phyloP scores from a whole-genome alignment of 345 rosid genomes.

The Syzygium aqueum region DNA sequence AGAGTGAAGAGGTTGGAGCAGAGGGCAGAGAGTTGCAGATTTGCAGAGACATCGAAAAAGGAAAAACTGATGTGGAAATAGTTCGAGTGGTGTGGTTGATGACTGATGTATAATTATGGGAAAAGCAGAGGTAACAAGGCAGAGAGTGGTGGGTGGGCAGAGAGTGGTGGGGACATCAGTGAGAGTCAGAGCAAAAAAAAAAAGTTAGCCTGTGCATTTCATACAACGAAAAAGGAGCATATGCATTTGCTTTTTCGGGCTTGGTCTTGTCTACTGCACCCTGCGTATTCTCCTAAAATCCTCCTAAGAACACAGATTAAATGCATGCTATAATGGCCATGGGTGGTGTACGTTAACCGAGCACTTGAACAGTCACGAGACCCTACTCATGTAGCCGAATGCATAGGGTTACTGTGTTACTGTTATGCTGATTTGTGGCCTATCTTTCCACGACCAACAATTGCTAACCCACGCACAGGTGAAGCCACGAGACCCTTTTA shows the following conservation, averaged over 20 bases:
- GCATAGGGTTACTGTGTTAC: neutral
- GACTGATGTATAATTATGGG: conserved; percentile 40
- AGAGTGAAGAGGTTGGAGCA: neutral
- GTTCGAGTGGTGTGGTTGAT: conserved; percentile 3
- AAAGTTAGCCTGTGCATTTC: conserved; percentile 7
- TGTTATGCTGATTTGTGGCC: neutral
- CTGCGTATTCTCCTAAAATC: neutral
- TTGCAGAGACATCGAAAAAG: conserved; percentile 1
- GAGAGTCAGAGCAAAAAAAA: conserved; percentile 16
- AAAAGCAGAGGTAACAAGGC: conserved; percentile 41
- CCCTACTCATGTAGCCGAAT: neutral
- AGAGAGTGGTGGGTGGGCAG: conserved; percentile 20
- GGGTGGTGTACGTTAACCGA: neutral
- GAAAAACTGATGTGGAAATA: neutral
- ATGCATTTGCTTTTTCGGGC: neutral
- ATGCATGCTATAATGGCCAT: neutral
- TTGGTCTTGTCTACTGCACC: neutral
- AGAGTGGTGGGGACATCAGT: conserved; percentile 51
- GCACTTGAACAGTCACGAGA: neutral
- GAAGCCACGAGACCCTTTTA: neutral
- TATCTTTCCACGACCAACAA: neutral
- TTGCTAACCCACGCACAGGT: neutral
- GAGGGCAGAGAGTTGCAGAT: neutral
- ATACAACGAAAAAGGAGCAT: neutral
- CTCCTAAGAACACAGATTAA: neutral